Percentiles rank a stretch among this genome's conserved stretches.
Evolutionary conservation across 768 basidiomycete species (phyloP).

Genomic region (Phlebiopsis flavidoalba): DNA sequence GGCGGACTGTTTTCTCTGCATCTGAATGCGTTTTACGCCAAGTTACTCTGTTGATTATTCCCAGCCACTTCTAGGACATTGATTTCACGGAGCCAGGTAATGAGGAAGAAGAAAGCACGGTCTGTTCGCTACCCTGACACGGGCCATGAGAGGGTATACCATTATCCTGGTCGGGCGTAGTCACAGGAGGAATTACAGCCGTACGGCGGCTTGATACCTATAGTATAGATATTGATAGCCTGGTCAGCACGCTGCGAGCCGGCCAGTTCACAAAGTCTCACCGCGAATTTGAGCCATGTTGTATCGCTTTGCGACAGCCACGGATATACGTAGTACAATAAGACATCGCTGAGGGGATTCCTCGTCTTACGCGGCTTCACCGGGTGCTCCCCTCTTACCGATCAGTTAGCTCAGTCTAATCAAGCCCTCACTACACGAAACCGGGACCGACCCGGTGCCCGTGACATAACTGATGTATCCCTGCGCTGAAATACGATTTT

Average conservation of each 20-base stretch:
- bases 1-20: slow-evolving; percentile 99
- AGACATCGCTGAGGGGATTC: slow-evolving; percentile 92
- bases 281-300: slow-evolving; percentile 99
- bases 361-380: slow-evolving; percentile 98
- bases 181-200: slow-evolving; percentile 99
- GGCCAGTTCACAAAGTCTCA: slow-evolving; percentile 96
- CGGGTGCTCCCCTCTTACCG: slow-evolving; percentile 85
- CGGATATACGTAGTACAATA: slow-evolving; percentile 99
- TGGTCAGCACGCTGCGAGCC: too few relatives aligned
- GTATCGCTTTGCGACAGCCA: slow-evolving; percentile 98
- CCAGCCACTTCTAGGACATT: slow-evolving; percentile 99
- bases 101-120: slow-evolving; percentile 99
- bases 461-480: too few relatives aligned
- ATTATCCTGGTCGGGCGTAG: slow-evolving; percentile 95
- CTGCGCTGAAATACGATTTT: too few relatives aligned
- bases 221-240: slow-evolving; percentile 99
- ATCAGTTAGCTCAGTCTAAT: too few relatives aligned
- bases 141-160: slow-evolving; percentile 99
- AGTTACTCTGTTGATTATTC: slow-evolving; percentile 94
- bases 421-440: too few relatives aligned
- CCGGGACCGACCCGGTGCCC: too few relatives aligned
- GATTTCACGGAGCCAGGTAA: slow-evolving; percentile 99
- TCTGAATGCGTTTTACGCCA: slow-evolving; percentile 99
- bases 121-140: slow-evolving; percentile 99
- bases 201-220: slow-evolving; percentile 99